A percentile compares a stretch with the other conserved stretches of the same genome.
Evolutionary conservation across 1,139 yeast species (phyloP).

Genomic region (Pichia sp.): DNA sequence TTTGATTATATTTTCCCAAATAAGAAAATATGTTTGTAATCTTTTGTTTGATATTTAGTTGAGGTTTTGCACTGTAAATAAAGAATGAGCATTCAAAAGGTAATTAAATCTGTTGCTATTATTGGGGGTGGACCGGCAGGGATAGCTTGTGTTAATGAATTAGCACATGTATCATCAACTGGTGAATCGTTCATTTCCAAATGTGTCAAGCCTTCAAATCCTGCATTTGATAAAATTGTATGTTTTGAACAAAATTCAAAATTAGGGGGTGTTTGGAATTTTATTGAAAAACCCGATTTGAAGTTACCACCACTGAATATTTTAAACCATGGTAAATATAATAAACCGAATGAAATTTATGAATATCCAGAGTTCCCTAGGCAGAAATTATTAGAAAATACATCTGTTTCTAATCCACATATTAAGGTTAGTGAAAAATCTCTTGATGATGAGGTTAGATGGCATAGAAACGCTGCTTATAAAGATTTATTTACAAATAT

Average conservation of each 20-base stretch:
- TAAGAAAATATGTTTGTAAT: too few relatives aligned
- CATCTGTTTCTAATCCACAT: constrained; percentile 13
- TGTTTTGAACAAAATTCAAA: constrained; percentile 38
- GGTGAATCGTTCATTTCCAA: constrained; percentile 14
- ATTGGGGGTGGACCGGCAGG: constrained; percentile 54
- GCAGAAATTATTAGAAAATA: background rate
- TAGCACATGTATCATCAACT: constrained; percentile 20
- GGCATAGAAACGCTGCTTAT: constrained; percentile 29
- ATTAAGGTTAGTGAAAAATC: constrained; percentile 3
- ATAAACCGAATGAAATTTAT: constrained; percentile 14
- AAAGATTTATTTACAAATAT: constrained; percentile 43
- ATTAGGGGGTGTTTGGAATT: constrained; percentile 43
- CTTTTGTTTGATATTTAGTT: background rate
- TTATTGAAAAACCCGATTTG: constrained; percentile 20
- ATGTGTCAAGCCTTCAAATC: constrained; percentile 27
- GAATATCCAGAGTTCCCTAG: constrained; percentile 6
- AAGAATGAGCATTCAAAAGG: background rate
- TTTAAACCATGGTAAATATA: constrained; percentile 3
- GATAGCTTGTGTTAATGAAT: constrained; percentile 37
- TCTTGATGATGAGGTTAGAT: constrained; percentile 11
- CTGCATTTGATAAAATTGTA: constrained; percentile 29
- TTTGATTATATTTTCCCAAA: too few relatives aligned
- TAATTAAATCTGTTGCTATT: constrained; percentile 34
- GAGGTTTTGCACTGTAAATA: background rate
- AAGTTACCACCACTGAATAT: constrained; percentile 22